phyloP scores from a whole-genome alignment of 768 basidiomycete species.

The Plicaturopsis crispa region DNA sequence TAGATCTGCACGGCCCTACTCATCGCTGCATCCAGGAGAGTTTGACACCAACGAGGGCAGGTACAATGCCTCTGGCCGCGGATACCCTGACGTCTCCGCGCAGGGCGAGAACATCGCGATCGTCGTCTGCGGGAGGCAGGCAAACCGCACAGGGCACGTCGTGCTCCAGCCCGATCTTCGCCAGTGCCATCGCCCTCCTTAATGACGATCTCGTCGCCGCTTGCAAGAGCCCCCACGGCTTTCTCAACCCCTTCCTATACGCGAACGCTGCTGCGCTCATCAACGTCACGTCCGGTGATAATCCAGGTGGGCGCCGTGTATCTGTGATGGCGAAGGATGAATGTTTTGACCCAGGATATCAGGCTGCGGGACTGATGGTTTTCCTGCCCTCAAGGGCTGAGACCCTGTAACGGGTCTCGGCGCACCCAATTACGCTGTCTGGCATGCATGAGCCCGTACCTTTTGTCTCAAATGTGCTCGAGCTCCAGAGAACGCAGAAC shows the following conservation, averaged over 20 bases:
- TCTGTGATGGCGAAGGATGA: constrained; percentile 3
- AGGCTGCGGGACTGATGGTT: constrained; percentile 28
- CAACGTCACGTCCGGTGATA: constrained; percentile 15
- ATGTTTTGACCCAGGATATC: constrained; percentile 8
- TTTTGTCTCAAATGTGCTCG: too few species aligned
- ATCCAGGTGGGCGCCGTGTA: constrained; percentile 11
- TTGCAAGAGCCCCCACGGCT: constrained; percentile 9
- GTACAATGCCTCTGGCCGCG: constrained; percentile 21
- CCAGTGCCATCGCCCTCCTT: constrained; percentile 19
- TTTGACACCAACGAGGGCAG: constrained; percentile 14
- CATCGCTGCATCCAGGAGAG: neutral
- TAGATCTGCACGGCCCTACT: neutral
- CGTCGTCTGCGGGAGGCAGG: neutral
- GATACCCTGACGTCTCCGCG: constrained; percentile 23
- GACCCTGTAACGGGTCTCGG: constrained; percentile 17
- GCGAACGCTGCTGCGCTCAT: constrained; percentile 16
- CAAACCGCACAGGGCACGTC: constrained; percentile 21
- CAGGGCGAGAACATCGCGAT: constrained; percentile 11
- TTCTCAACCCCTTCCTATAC: constrained; percentile 13
- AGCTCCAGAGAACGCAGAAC: too few species aligned
- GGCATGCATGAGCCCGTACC: too few species aligned
- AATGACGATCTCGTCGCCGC: constrained; percentile 21
- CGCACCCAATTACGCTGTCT: constrained; percentile 11
- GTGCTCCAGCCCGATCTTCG: constrained; percentile 20
- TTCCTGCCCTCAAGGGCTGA: constrained; percentile 18